phyloP scores from a whole-genome alignment of 805 yeast species.

The Candida broadrunensis region DNA sequence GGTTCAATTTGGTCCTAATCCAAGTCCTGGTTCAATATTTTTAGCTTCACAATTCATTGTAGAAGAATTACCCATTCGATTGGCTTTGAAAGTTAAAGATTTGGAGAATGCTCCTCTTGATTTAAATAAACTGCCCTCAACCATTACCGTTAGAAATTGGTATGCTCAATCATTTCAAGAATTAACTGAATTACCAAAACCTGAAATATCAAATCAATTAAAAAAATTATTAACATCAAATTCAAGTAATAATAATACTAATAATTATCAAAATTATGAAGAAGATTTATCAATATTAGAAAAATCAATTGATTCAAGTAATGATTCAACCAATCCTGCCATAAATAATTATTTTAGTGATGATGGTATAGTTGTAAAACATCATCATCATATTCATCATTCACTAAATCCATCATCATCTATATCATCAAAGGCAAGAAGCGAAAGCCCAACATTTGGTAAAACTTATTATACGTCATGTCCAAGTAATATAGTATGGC shows the following conservation, averaged over 20 bases:
- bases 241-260: background rate
- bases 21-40: constrained; percentile 74
- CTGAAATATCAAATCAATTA: constrained; percentile 45
- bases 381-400: constrained; percentile 11
- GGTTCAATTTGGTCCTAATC: constrained; percentile 86
- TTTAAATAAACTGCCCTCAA: constrained; percentile 68
- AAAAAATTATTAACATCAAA: constrained; percentile 24
- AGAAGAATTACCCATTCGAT: constrained; percentile 81
- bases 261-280: constrained; percentile 14
- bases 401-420: constrained; percentile 5
- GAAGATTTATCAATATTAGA: background rate
- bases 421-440: constrained; percentile 4
- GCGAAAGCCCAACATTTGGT: constrained; percentile 40
- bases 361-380: constrained; percentile 47
- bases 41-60: constrained; percentile 82
- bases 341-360: constrained; percentile 43
- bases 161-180: constrained; percentile 89
- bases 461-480: constrained; percentile 50
- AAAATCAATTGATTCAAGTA: constrained; percentile 15
- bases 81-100: constrained; percentile 84
- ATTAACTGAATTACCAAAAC: constrained; percentile 61
- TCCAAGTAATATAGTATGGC: constrained; percentile 60
- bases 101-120: constrained; percentile 78
- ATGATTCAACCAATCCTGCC: constrained; percentile 31
- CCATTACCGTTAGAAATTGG: constrained; percentile 79